Conservation (phyloP, 176 grass and related monocot species). For the Otatea glauca region DNA sequence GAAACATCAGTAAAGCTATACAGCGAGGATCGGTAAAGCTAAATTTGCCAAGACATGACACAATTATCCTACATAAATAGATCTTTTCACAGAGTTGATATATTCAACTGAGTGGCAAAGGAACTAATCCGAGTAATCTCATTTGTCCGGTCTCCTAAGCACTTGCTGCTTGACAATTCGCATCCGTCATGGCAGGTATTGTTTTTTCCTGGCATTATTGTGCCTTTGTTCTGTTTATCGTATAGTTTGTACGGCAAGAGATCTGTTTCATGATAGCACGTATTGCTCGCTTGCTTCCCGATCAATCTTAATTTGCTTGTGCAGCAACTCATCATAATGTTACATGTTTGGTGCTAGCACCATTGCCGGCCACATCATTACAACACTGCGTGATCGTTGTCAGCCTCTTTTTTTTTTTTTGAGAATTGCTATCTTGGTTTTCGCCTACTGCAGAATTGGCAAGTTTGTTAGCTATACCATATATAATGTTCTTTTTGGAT, state of each 20-base stretch:
- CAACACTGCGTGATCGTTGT: constrained; percentile 1
- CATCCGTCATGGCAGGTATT: background rate
- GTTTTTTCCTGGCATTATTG: background rate
- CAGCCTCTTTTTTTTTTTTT: background rate
- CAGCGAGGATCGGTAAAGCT: too few relatives aligned
- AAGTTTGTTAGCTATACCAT: background rate
- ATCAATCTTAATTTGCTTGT: constrained; percentile 35
- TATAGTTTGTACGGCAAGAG: background rate
- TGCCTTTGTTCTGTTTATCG: background rate
- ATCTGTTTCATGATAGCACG: background rate
- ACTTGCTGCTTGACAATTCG: background rate
- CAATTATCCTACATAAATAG: background rate
- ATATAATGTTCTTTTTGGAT: background rate
- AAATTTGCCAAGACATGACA: too few relatives aligned
- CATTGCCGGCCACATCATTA: background rate
- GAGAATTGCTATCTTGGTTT: background rate
- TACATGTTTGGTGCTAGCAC: background rate
- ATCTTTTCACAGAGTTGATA: background rate
- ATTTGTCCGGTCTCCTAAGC: background rate
- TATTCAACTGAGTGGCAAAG: background rate
- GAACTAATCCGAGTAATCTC: background rate
- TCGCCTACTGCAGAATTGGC: background rate
- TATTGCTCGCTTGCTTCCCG: constrained; percentile 28
- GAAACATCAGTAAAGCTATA: background rate
- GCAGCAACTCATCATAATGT: constrained; percentile 11